phyloP scores from a whole-genome alignment of 2,329 filamentous ascomycete genomes.

The Albifimbria verrucaria region DNA sequence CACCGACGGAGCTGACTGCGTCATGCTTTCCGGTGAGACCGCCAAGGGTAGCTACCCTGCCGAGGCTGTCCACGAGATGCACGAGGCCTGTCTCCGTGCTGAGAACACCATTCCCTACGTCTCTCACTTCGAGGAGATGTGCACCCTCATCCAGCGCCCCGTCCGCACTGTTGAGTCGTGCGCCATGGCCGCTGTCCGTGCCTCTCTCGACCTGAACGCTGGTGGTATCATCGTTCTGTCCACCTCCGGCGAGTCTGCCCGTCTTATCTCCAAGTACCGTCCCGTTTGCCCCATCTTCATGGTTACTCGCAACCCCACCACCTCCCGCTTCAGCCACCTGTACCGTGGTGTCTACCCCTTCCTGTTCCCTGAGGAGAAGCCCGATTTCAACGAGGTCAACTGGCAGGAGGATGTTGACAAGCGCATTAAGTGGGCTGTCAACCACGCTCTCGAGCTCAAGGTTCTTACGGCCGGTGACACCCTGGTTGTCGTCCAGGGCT shows the following conservation, averaged over 20 bases:
- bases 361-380: constrained; percentile 88
- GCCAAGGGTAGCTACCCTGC: constrained; percentile 95
- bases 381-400: constrained; percentile 86
- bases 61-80: constrained; percentile 96
- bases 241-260: constrained; percentile 91
- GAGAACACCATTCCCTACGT: constrained; percentile 98
- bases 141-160: constrained; percentile 76
- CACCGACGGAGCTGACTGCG: constrained; percentile 95
- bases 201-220: constrained; percentile 92
- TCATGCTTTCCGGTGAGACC: constrained; percentile 99
- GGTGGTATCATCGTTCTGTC: constrained; percentile 95
- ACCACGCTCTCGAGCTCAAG: constrained; percentile 78
- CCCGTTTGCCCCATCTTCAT: constrained; percentile 99
- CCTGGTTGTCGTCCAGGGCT: constrained; percentile 83
- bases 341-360: constrained; percentile 99
- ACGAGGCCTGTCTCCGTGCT: constrained; percentile 92
- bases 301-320: constrained; percentile 83
- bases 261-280: constrained; percentile 96
- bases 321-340: constrained; percentile 87
- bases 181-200: constrained; percentile 94
- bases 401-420: constrained; percentile 99
- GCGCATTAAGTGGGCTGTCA: constrained; percentile 95
- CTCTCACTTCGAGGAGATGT: constrained; percentile 93
- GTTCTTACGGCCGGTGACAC: constrained; percentile 70
- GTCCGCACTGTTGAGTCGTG: constrained; percentile 89